Percentiles rank a stretch among this genome's conserved stretches.
These are phyloP conservation scores for Gillenia trifoliata DNA, from an alignment of 306 rosid genomes.

Conservation along the genomic window DNA sequence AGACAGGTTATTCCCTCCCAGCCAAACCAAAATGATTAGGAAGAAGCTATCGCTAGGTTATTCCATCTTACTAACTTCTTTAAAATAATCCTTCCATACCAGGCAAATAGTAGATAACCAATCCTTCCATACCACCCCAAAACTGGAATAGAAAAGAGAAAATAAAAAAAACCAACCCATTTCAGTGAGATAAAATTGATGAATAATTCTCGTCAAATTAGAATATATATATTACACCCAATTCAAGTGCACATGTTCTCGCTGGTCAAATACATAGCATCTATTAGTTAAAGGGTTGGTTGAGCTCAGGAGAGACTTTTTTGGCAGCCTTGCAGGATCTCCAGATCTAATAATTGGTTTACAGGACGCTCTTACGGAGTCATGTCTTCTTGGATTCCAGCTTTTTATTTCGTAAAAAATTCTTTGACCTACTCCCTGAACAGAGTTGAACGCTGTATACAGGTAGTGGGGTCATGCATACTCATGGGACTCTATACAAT, in stretches of 20 bases:
- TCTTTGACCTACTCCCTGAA: background rate
- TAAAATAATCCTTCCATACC: background rate
- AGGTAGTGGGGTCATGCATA: background rate
- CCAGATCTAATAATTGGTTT: background rate
- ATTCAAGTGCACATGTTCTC: background rate
- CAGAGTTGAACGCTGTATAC: background rate
- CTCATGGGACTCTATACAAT: background rate
- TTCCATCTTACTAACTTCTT: background rate
- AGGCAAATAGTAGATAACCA: background rate
- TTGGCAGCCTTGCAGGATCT: background rate
- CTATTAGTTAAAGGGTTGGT: too few species aligned
- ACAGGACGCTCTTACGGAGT: background rate
- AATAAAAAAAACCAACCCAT: background rate
- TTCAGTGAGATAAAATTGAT: background rate
- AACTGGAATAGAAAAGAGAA: background rate
- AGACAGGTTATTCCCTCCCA: background rate
- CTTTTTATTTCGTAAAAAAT: background rate
- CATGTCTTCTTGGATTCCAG: background rate
- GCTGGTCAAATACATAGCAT: background rate
- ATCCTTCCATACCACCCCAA: background rate
- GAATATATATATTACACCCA: background rate
- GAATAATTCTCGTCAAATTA: background rate
- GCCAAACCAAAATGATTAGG: too few species aligned
- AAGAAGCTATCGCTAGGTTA: too few species aligned
- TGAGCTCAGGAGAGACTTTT: too few species aligned